Percentiles rank a stretch among this genome's conserved stretches.
phyloP scores from a whole-genome alignment of 179 eudicot genomes.

The Silene noctiflora region DNA sequence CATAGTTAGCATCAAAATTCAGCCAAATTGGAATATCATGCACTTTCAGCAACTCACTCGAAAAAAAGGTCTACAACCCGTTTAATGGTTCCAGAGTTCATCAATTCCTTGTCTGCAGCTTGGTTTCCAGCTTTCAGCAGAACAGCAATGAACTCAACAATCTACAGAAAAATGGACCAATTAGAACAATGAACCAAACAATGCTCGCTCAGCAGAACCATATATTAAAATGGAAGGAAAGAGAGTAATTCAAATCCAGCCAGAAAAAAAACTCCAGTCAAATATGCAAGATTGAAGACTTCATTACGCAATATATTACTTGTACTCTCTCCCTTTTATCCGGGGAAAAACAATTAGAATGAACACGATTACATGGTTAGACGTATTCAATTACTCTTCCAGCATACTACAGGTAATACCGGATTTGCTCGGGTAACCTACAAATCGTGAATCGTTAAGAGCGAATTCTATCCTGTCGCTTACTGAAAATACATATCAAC shows the following conservation, averaged over 20 bases:
- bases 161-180: slow-evolving; percentile 34
- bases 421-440: no score
- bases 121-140: slow-evolving; percentile 79
- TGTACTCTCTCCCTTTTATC: not conserved
- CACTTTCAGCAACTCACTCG: slow-evolving; percentile 57
- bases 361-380: not conserved
- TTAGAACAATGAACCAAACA: not conserved
- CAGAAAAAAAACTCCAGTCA: not conserved
- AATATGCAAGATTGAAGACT: not conserved
- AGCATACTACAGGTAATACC: no score
- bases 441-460: no score
- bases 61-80: slow-evolving; percentile 81
- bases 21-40: not conserved
- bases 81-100: slow-evolving; percentile 74
- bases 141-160: slow-evolving; percentile 91
- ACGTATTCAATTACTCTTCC: not conserved
- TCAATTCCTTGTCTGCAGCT: slow-evolving; percentile 75
- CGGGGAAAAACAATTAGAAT: not conserved
- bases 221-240: not conserved
- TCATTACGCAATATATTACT: not conserved
- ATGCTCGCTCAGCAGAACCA: not conserved
- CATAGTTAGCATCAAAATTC: not conserved
- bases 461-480: no score
- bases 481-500: no score
- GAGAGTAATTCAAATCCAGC: not conserved